phyloP scores from a whole-genome alignment of 306 rosid species.

The Quercus engelmannii region DNA sequence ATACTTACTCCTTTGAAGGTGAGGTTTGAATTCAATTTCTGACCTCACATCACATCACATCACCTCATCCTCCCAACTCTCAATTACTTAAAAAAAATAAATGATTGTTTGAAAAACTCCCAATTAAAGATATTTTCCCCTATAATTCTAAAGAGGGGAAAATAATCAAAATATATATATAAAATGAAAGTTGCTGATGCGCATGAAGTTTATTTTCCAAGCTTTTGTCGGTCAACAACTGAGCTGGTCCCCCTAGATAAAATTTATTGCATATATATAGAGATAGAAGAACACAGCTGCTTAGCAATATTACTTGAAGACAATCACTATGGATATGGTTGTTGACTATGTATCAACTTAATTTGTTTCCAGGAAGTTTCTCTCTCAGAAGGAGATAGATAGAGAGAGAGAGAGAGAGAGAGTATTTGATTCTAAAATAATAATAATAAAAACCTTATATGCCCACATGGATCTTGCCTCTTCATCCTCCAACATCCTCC shows the following conservation, averaged over 20 bases:
- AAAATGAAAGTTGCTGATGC: too few species aligned
- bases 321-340: slow-evolving; percentile 38
- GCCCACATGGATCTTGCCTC: slow-evolving; percentile 74
- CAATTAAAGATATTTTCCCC: too few species aligned
- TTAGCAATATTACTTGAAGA: slow-evolving; percentile 19
- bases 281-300: slow-evolving; percentile 31
- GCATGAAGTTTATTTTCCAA: too few species aligned
- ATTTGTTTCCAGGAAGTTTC: slow-evolving; percentile 42
- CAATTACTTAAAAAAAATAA: too few species aligned
- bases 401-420: background rate
- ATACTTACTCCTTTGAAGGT: too few species aligned
- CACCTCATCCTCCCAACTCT: too few species aligned
- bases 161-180: too few species aligned
- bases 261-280: slow-evolving; percentile 13
- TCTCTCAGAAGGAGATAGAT: background rate
- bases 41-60: too few species aligned
- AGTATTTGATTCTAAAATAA: slow-evolving; percentile 18
- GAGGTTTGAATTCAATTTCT: too few species aligned
- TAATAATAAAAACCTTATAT: slow-evolving; percentile 2
- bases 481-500: slow-evolving; percentile 51
- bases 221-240: slow-evolving; percentile 15
- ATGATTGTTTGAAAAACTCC: too few species aligned
- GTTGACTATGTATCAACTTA: slow-evolving; percentile 16
- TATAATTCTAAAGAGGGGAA: too few species aligned
- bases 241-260: background rate